Percentiles rank a stretch among this genome's conserved stretches.
phyloP scores from a whole-genome alignment of 441 rosid genomes.

The Populus hybrid region DNA sequence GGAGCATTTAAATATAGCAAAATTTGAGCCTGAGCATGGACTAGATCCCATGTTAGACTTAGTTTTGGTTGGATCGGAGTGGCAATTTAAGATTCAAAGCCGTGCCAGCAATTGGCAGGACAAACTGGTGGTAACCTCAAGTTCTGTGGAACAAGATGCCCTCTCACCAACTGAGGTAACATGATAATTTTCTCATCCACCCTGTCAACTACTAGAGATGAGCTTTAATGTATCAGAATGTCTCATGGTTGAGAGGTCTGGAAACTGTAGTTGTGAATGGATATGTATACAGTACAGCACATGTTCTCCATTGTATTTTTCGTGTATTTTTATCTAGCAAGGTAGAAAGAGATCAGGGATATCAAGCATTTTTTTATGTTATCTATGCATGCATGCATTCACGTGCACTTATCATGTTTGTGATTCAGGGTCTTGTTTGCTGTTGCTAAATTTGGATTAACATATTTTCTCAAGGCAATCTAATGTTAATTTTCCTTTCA shows the following conservation, averaged over 20 bases:
- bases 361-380: background rate
- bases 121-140: conserved; percentile 65
- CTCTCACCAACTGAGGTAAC: conserved; percentile 92
- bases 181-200: background rate
- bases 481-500: conserved; percentile 8
- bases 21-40: conserved; percentile 94
- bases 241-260: background rate
- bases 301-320: background rate
- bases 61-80: conserved; percentile 97
- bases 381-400: background rate
- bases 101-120: conserved; percentile 99
- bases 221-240: conserved; percentile 2
- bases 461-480: conserved; percentile 6
- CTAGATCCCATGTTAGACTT: conserved; percentile 91
- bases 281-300: too few species aligned
- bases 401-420: background rate
- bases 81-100: conserved; percentile 98
- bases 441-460: conserved; percentile 2
- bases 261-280: background rate
- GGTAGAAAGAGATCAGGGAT: background rate
- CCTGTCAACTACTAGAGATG: conserved; percentile 4
- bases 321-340: background rate
- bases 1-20: conserved; percentile 90
- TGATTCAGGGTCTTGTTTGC: conserved; percentile 2
- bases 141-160: conserved; percentile 95